These are phyloP conservation scores for Clathrospora elynae DNA, from an alignment of 2,329 filamentous ascomycete species.

Conservation along the genomic window DNA sequence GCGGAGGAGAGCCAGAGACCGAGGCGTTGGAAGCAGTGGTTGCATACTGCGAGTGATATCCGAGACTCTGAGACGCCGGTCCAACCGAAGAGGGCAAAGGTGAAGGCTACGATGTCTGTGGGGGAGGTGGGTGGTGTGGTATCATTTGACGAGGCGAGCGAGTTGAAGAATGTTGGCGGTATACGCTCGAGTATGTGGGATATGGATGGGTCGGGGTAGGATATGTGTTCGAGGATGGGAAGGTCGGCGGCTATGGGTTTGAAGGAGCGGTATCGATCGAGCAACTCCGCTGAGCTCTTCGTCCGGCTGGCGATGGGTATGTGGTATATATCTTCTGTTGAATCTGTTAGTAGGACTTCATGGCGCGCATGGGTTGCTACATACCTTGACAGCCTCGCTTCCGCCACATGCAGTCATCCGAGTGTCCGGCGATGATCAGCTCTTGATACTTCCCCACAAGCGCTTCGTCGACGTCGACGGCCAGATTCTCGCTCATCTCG, in stretches of 20 bases:
- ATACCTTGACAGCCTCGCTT: conserved; percentile 84
- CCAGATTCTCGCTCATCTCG: conserved; percentile 56
- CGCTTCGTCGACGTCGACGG: conserved; percentile 60
- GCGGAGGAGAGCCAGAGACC: conserved; percentile 86
- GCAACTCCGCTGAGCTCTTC: conserved; percentile 46
- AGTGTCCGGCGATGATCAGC: conserved; percentile 75
- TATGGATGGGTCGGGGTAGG: conserved; percentile 37
- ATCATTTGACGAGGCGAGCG: conserved; percentile 16
- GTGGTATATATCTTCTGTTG: conserved; percentile 66
- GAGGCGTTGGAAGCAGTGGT: conserved; percentile 83
- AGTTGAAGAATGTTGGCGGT: conserved; percentile 30
- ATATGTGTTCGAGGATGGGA: conserved; percentile 41
- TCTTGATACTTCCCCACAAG: conserved; percentile 77
- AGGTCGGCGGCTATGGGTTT: conserved; percentile 41
- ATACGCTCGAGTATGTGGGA: conserved; percentile 34
- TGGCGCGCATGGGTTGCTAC: conserved; percentile 13
- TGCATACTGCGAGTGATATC: conserved; percentile 77
- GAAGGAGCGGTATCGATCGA: conserved; percentile 49
- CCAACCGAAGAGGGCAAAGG: conserved; percentile 55
- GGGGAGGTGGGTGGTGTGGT: conserved; percentile 25
- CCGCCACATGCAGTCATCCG: conserved; percentile 83
- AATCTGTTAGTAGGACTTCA: conserved; percentile 22
- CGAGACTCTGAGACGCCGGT: conserved; percentile 62
- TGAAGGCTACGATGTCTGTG: conserved; percentile 35
- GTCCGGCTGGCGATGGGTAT: conserved; percentile 53